Evolutionary conservation across 2,329 filamentous ascomycete genomes (phyloP).

Genomic region (Ophiocordyceps camponoti-saundersi): DNA sequence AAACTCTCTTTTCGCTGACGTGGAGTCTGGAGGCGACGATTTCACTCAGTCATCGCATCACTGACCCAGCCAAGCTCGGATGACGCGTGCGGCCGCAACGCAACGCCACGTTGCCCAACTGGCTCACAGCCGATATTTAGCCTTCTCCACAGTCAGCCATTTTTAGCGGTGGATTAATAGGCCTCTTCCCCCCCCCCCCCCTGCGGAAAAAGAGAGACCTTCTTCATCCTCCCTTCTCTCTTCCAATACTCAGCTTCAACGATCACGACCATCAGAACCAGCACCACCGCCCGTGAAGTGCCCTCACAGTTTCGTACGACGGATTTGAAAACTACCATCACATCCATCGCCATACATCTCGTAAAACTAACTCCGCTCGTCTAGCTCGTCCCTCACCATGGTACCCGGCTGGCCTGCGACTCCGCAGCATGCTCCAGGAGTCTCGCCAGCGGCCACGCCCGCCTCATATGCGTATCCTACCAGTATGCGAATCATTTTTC

Average conservation of each 20-base stretch:
- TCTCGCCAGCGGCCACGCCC: conserved; percentile 18
- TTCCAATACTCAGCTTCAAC: neutral
- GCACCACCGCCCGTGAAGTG: neutral
- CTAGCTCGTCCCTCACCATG: conserved; percentile 9
- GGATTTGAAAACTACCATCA: neutral
- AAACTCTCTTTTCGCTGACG: neutral
- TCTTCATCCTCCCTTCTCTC: neutral
- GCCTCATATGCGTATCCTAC: conserved; percentile 20
- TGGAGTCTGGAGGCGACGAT: too few species aligned
- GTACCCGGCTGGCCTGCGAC: conserved; percentile 20
- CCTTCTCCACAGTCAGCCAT: conserved; percentile 1
- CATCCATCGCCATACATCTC: neutral
- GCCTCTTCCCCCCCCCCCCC: too few species aligned
- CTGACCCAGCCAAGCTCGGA: neutral
- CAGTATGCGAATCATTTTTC: conserved; percentile 12
- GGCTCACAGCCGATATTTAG: neutral
- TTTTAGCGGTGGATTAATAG: neutral
- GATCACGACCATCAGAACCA: neutral
- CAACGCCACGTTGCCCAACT: neutral
- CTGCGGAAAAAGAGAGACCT: neutral
- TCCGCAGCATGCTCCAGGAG: conserved; percentile 22
- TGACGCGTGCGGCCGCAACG: neutral
- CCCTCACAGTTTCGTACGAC: neutral
- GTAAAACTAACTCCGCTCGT: conserved; percentile 2
- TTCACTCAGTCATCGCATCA: neutral